phyloP scores from a whole-genome alignment of 2,329 filamentous ascomycete genomes.

The Rhinocladiella mackenziei region DNA sequence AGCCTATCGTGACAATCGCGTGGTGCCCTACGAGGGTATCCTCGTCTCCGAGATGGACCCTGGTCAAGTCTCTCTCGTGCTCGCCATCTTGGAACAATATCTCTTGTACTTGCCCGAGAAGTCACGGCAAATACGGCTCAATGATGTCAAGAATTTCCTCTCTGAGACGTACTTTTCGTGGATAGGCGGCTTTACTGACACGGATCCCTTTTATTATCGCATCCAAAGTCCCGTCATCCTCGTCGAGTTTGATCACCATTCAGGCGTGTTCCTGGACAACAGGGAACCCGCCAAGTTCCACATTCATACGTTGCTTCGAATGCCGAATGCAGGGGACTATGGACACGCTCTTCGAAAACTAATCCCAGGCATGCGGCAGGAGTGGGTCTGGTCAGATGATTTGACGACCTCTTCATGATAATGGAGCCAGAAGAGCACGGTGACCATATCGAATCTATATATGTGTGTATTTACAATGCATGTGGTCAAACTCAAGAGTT shows the following conservation, averaged over 20 bases:
- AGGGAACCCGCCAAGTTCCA: conserved; percentile 71
- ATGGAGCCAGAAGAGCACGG: too few relatives aligned
- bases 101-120: conserved; percentile 61
- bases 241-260: conserved; percentile 76
- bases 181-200: conserved; percentile 65
- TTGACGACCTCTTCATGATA: too few relatives aligned
- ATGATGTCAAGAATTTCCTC: conserved; percentile 54
- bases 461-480: too few relatives aligned
- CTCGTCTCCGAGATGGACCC: conserved; percentile 48
- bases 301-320: conserved; percentile 68
- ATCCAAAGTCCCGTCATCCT: conserved; percentile 72
- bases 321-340: conserved; percentile 73
- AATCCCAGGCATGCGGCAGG: too few relatives aligned
- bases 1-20: conserved; percentile 71
- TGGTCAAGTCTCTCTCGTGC: conserved; percentile 53
- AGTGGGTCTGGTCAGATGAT: too few relatives aligned
- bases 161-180: conserved; percentile 74
- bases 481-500: too few relatives aligned
- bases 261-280: conserved; percentile 72
- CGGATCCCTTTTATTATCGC: conserved; percentile 71
- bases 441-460: too few relatives aligned
- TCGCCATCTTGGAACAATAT: conserved; percentile 60
- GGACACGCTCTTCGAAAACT: too few relatives aligned
- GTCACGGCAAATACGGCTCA: conserved; percentile 54
- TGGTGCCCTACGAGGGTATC: conserved; percentile 70